Evolutionary conservation across 495 filamentous ascomycete genomes (phyloP), one percentile per base, ranked within the genome.

Genomic region (Penicillium pancosmium): DNA sequence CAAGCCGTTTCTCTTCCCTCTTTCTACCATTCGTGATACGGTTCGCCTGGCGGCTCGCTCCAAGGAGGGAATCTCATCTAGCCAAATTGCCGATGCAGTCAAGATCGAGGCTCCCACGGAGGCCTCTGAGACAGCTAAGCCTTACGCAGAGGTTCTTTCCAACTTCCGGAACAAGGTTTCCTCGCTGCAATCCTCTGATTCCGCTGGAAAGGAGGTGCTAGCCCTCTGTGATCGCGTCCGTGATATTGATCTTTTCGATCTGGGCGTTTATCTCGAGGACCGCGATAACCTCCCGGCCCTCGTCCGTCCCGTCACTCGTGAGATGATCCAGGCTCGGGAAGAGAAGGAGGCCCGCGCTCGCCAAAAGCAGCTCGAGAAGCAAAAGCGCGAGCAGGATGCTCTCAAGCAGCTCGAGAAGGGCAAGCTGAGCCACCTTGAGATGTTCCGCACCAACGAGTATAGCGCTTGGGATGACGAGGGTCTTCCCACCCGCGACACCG

Each of bases 181-280:
- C 0, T 69, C 81, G 15, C 66, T 84, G 0, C 68, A 79, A 1
- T 73, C 83, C 18, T 75, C 80, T 1, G 64, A 76, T 40, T 68
- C 58, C 7, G 55, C 77, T 15, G 74, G 77, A 1, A 88, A 88
- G 68, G 81, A 88, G 12, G 74, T 93, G 13, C 79, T 92, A 6
- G 60, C 79, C 0, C 82, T 96, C 47, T 92, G 88, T 63, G 93
- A 96, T 67, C 79, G 82, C 5, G 82, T 98, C 48, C 89, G 93
- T 25, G 88, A 97, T 64, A 74, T 83, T 25, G 85, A 91, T 53
- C 85, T 98, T 33, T 91, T 88, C 52, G 82, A 91, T 49, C 76
- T 93, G 0, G 91, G 86, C 18, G 85, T 97, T 21, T 92, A 94
- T 60, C 86, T 98, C 10, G 93, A 97, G 66, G 93, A 98, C 66